Evolutionary conservation across 2,329 filamentous ascomycete species (phyloP).

Genomic region (Botrytis elliptica): DNA sequence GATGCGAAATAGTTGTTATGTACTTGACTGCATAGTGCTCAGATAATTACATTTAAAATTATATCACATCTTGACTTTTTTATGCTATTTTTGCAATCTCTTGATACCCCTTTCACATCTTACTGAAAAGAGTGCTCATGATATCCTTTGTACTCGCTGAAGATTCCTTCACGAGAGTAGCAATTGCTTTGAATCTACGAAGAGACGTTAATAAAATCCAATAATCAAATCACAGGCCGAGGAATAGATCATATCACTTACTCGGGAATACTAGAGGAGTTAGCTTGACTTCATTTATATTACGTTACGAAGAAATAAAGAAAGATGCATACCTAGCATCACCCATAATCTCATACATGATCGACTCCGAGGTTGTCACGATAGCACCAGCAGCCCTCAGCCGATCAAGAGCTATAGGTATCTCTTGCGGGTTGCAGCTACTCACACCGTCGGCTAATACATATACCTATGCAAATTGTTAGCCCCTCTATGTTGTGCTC

Average conservation of each 20-base stretch:
- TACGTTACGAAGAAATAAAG: neutral
- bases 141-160: slow-evolving; percentile 67
- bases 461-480: slow-evolving; percentile 47
- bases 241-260: slow-evolving; percentile 41
- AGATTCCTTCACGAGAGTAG: slow-evolving; percentile 75
- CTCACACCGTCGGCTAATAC: slow-evolving; percentile 87
- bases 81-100: neutral
- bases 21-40: neutral
- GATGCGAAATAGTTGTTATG: neutral
- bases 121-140: slow-evolving; percentile 64
- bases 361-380: slow-evolving; percentile 85
- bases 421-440: slow-evolving; percentile 80
- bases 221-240: neutral
- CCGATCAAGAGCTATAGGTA: slow-evolving; percentile 73
- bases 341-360: slow-evolving; percentile 84
- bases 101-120: slow-evolving; percentile 42
- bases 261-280: slow-evolving; percentile 49
- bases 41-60: neutral
- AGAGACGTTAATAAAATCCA: slow-evolving; percentile 2
- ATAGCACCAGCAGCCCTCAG: slow-evolving; percentile 72
- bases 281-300: neutral
- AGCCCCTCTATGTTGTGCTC: neutral
- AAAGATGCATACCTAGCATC: slow-evolving; percentile 56
- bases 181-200: slow-evolving; percentile 59
- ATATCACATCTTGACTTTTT: neutral